phyloP scores from a whole-genome alignment of 1,139 yeast species.

The Magnusiomyces tetraspermus region DNA sequence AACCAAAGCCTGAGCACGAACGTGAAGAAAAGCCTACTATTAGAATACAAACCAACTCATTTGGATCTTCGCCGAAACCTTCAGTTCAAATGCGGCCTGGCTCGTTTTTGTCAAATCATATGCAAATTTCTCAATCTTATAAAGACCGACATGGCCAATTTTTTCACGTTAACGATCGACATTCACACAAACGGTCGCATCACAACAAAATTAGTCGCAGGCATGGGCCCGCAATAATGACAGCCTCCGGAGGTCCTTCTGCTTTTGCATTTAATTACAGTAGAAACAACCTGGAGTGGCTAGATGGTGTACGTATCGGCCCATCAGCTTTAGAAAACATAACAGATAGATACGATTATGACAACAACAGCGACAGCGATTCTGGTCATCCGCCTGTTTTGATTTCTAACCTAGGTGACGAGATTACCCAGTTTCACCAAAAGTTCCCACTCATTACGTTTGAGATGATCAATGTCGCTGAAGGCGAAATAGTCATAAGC shows the following conservation, averaged over 20 bases:
- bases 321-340: conserved; percentile 37
- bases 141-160: background rate
- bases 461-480: conserved; percentile 78
- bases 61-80: background rate
- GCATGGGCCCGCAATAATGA: conserved; percentile 13
- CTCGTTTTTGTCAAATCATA: conserved; percentile 9
- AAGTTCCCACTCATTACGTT: conserved; percentile 80
- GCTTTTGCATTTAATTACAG: conserved; percentile 17
- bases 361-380: conserved; percentile 21
- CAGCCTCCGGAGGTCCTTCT: conserved; percentile 19
- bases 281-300: conserved; percentile 61
- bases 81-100: conserved; percentile 10
- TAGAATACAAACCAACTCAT: background rate
- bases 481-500: conserved; percentile 69
- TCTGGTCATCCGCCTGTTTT: conserved; percentile 29
- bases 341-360: conserved; percentile 22
- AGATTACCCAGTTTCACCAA: conserved; percentile 73
- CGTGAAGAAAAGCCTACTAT: background rate
- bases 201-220: conserved; percentile 2
- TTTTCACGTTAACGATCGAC: background rate
- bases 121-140: background rate
- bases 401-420: conserved; percentile 78
- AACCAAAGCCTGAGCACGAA: conserved; percentile 32
- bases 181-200: conserved; percentile 25
- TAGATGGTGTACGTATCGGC: conserved; percentile 82